These are phyloP conservation scores for Murraya paniculata DNA, from an alignment of 345 rosid species.

Conservation along the genomic window DNA sequence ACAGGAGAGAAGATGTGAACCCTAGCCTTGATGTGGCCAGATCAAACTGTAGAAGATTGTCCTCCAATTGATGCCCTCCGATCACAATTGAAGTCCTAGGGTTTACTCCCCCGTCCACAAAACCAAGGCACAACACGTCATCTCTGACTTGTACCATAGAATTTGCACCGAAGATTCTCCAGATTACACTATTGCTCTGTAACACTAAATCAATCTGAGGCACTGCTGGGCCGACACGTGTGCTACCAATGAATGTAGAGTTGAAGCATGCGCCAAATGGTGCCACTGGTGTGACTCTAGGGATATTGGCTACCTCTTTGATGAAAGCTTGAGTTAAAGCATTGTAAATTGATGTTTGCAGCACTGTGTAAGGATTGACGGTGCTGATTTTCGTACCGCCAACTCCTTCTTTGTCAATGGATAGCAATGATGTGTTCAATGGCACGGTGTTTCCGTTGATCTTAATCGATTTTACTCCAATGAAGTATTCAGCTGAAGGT, in stretches of 20 bases:
- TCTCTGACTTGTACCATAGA: constrained; percentile 37
- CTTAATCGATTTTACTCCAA: constrained; percentile 37
- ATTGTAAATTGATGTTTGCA: constrained; percentile 43
- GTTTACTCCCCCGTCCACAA: constrained; percentile 32
- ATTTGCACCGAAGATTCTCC: constrained; percentile 45
- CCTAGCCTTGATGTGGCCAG: constrained; percentile 35
- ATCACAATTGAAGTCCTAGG: constrained; percentile 34
- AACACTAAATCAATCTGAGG: constrained; percentile 36
- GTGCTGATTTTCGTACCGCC: constrained; percentile 59
- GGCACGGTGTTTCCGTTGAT: constrained; percentile 34
- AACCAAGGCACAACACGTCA: constrained; percentile 35
- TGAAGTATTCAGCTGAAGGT: constrained; percentile 40
- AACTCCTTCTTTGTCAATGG: constrained; percentile 26
- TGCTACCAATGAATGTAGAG: background rate
- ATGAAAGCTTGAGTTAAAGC: constrained; percentile 28
- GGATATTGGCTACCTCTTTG: constrained; percentile 8
- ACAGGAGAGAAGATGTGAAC: constrained; percentile 33
- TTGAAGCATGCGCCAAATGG: constrained; percentile 26
- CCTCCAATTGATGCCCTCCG: constrained; percentile 41
- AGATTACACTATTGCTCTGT: constrained; percentile 26
- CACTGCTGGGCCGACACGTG: constrained; percentile 33
- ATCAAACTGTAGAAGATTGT: constrained; percentile 40
- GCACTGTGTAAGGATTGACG: constrained; percentile 24
- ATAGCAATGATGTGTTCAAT: constrained; percentile 28
- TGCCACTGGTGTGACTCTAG: constrained; percentile 13